These are phyloP conservation scores for Paraconiothyrium sp. DNA, from an alignment of 2,329 filamentous ascomycete genomes.

Conservation along the genomic window DNA sequence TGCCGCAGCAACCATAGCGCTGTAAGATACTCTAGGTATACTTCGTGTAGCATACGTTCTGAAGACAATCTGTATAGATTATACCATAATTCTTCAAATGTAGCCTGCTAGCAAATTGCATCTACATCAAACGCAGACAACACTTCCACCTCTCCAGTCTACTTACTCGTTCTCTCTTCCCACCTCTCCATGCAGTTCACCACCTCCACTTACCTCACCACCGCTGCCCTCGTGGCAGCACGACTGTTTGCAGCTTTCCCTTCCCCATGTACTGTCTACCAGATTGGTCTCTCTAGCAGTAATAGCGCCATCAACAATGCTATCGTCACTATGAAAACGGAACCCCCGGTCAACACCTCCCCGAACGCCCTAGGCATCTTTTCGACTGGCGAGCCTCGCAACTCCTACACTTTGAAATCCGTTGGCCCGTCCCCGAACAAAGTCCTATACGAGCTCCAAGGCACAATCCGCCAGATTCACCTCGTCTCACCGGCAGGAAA, in stretches of 20 bases:
- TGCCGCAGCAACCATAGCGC: neutral
- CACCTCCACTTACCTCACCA: neutral
- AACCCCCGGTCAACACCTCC: conserved; percentile 1
- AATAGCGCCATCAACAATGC: conserved; percentile 8
- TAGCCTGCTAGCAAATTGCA: neutral
- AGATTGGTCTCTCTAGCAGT: conserved; percentile 12
- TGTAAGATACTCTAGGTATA: neutral
- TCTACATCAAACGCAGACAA: neutral
- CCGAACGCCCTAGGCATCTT: conserved; percentile 20
- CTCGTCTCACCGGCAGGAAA: conserved; percentile 13
- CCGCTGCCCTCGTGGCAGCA: neutral
- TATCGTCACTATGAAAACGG: conserved; percentile 16
- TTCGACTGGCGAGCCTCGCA: conserved; percentile 16
- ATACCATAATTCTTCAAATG: neutral
- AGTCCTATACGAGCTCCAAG: conserved; percentile 16
- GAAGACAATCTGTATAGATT: neutral
- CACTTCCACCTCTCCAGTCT: neutral
- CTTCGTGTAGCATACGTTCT: neutral
- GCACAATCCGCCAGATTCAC: conserved; percentile 8
- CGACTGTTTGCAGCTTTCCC: neutral
- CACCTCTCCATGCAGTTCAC: neutral
- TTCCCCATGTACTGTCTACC: conserved; percentile 14
- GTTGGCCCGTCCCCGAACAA: neutral
- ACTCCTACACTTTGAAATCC: conserved; percentile 19
- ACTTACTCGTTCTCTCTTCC: neutral